Evolutionary conservation across 352 stramenopile genomes (phyloP), one percentile per base, ranked within the genome.

Genomic region (Phytophthora fragariae): DNA sequence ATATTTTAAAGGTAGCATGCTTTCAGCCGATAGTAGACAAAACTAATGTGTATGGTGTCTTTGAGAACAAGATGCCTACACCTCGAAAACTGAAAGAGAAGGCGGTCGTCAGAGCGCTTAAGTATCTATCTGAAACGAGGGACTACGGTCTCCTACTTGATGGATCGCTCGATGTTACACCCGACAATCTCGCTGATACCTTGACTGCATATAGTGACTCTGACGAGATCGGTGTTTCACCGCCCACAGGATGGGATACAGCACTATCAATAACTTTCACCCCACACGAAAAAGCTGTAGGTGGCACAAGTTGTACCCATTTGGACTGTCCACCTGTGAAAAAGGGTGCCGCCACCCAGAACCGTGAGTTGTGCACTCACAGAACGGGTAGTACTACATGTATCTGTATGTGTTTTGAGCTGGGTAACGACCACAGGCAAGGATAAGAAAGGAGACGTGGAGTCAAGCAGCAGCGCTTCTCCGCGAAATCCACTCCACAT

Each of bases 381-480:
- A 46, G 37, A 46, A 46, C 37, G 37, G 37, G 37, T 46, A 46
- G 37, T 4, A 46, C 37, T 46, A 46, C 37, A 46, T 46, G 37
- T 46, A 46, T 14, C 37, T 14, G 37, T 44, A 44, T 7, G 37
- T 17, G 37, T 14, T 46, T 46, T 46, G 1, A 0, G 37, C 37
- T 17, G 6, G 11, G 86, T 92, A 52, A 87, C 90, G 80, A 86
- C 78, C 3, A 88, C 79, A 0, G 77, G 75, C 50, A 88, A 84
- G 66, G 80, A 85, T 67, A 81, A 80, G 39, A 71, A 71, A 46
- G 69, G 54, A 7, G 54, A 65, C 19, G 56, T 33, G 21, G 35
- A 54, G 44, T 10, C 49, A 41, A 65, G 49, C 21, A 58, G 29
- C 14, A 58, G 39, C 31, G 58, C 37, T n/a, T 56, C 57, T 27